These are phyloP conservation scores for Chlorencoelia australis DNA, from an alignment of 2,329 filamentous ascomycete species.

Conservation along the genomic window DNA sequence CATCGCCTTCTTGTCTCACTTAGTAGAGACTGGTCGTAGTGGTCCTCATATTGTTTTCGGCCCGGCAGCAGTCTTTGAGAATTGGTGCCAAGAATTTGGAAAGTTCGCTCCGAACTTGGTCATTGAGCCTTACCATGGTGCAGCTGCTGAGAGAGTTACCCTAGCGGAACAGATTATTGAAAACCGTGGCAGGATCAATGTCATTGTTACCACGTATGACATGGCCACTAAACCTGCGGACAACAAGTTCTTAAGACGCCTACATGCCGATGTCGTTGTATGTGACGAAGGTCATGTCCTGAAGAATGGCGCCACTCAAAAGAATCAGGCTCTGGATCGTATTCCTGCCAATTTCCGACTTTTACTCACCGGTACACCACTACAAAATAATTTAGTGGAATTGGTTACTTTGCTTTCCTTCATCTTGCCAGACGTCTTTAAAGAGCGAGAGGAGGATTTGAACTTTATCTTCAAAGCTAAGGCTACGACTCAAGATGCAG, in stretches of 20 bases:
- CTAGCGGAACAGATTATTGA: conserved; percentile 58
- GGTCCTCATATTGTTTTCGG: conserved; percentile 82
- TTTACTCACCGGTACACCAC: conserved; percentile 78
- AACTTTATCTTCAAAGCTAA: conserved; percentile 85
- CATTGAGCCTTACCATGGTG: conserved; percentile 58
- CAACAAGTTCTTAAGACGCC: conserved; percentile 49
- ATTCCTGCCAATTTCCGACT: conserved; percentile 78
- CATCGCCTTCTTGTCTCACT: conserved; percentile 78
- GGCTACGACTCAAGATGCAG: conserved; percentile 69
- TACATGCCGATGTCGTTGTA: conserved; percentile 47
- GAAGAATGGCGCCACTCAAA: conserved; percentile 76
- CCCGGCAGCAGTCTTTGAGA: conserved; percentile 86
- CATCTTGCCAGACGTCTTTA: conserved; percentile 79
- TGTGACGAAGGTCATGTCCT: conserved; percentile 93
- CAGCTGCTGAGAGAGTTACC: conserved; percentile 53
- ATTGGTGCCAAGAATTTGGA: conserved; percentile 87
- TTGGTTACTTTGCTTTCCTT: conserved; percentile 87
- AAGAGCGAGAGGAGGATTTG: conserved; percentile 66
- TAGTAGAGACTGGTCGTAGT: conserved; percentile 57
- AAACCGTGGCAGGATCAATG: conserved; percentile 55
- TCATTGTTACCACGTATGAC: conserved; percentile 64
- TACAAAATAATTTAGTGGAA: conserved; percentile 92
- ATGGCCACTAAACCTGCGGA: conserved; percentile 49
- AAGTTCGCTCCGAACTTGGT: conserved; percentile 71
- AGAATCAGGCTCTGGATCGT: conserved; percentile 68